Evolutionary conservation across 1,139 yeast species (phyloP).

Genomic region (Nakaseomyces sp.): DNA sequence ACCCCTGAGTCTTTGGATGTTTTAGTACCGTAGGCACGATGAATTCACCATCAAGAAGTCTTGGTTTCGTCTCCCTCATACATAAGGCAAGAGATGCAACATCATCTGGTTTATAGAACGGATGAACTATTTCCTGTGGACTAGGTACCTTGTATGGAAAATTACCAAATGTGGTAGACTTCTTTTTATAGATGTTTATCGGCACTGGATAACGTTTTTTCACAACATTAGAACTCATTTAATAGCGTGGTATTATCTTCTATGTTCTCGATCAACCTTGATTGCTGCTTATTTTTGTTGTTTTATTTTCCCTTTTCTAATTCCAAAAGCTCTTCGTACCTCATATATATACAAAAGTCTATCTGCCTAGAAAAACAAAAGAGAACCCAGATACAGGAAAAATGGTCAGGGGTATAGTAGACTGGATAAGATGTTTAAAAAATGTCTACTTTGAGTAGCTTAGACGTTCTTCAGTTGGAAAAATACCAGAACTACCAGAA

Average conservation of each 20-base stretch:
- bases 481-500: too few species aligned
- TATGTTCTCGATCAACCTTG: too few species aligned
- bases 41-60: constrained; percentile 15
- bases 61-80: constrained; percentile 14
- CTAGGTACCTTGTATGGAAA: constrained; percentile 10
- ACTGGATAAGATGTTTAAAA: too few species aligned
- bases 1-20: constrained; percentile 8
- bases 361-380: neutral
- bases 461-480: too few species aligned
- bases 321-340: neutral
- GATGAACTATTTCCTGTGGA: constrained; percentile 18
- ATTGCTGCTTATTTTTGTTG: neutral
- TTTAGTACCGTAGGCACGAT: constrained; percentile 16
- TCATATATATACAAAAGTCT: too few species aligned
- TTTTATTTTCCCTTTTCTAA: neutral
- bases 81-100: constrained; percentile 20
- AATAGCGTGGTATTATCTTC: neutral
- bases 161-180: constrained; percentile 3
- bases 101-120: constrained; percentile 20
- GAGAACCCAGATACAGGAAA: too few species aligned
- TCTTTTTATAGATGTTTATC: constrained; percentile 2
- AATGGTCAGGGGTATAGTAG: too few species aligned
- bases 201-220: neutral
- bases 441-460: too few species aligned
- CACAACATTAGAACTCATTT: neutral